Percentiles rank a stretch among this genome's conserved stretches.
phyloP scores from a whole-genome alignment of 768 basidiomycete genomes.

The Pulveroboletus ravenelii region DNA sequence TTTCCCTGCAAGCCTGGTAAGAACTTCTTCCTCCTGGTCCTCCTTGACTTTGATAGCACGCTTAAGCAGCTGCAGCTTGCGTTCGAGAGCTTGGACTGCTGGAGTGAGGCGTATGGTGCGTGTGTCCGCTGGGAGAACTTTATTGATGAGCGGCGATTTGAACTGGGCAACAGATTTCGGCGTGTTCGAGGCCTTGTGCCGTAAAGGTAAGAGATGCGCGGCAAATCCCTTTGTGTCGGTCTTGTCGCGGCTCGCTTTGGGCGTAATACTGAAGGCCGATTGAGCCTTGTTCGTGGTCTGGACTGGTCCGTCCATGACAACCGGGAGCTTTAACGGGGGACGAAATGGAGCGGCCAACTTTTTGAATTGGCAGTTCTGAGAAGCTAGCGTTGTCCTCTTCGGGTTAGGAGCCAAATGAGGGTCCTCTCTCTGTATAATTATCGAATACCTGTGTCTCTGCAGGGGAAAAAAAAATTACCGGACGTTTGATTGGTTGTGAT shows the following conservation, averaged over 20 bases:
- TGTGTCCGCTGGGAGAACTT: conserved; percentile 16
- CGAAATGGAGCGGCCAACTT: conserved; percentile 47
- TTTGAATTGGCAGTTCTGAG: conserved; percentile 42
- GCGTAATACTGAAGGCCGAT: neutral
- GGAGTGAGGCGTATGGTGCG: conserved; percentile 55
- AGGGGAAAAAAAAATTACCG: conserved; percentile 10
- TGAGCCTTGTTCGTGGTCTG: conserved; percentile 32
- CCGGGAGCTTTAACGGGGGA: conserved; percentile 38
- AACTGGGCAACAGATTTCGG: conserved; percentile 57
- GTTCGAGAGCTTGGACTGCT: conserved; percentile 62
- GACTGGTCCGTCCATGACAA: conserved; percentile 37
- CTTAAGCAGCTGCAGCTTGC: conserved; percentile 61
- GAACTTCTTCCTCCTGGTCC: conserved; percentile 49
- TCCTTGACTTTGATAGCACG: conserved; percentile 68
- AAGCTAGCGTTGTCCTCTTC: conserved; percentile 54
- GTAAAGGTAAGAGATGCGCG: neutral
- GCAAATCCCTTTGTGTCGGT: neutral
- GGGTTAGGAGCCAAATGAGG: conserved; percentile 42
- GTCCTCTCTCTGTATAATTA: conserved; percentile 13
- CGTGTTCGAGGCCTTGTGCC: conserved; percentile 34
- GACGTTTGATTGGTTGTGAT: conserved; percentile 15
- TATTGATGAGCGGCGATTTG: conserved; percentile 57
- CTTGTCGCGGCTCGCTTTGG: neutral
- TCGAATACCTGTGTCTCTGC: neutral
- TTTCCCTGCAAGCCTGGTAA: conserved; percentile 53